These are phyloP conservation scores for Gynochthodes officinalis DNA, from an alignment of 257 asterid species.

Conservation along the genomic window DNA sequence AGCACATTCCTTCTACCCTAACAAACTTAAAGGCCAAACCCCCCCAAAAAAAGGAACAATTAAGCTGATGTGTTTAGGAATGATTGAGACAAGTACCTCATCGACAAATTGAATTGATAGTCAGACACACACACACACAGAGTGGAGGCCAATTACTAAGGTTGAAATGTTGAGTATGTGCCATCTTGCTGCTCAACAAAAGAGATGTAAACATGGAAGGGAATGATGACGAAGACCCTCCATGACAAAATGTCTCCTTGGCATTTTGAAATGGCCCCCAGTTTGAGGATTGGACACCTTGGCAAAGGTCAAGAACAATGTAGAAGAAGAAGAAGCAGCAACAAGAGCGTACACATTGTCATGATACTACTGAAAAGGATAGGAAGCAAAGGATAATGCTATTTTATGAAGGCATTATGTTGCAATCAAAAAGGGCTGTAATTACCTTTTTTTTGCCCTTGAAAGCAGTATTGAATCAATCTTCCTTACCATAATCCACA, in stretches of 20 bases:
- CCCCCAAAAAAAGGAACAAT: background rate
- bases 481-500: background rate
- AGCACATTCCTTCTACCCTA: background rate
- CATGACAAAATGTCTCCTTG: constrained; percentile 19
- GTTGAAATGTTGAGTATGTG: background rate
- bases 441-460: background rate
- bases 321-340: constrained; percentile 8
- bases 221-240: constrained; percentile 10
- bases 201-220: background rate
- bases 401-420: background rate
- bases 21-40: background rate
- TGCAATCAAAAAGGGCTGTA: background rate
- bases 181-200: background rate
- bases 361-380: background rate
- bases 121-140: background rate
- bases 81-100: constrained; percentile 14
- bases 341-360: background rate
- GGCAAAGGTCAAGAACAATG: constrained; percentile 15
- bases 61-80: background rate
- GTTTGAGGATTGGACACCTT: background rate
- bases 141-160: background rate
- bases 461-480: background rate
- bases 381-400: constrained; percentile 7
- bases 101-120: background rate
- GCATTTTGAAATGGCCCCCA: constrained; percentile 9